Evolutionary conservation across 306 rosid genomes (phyloP).

Genomic region (Prunus kanzakura): DNA sequence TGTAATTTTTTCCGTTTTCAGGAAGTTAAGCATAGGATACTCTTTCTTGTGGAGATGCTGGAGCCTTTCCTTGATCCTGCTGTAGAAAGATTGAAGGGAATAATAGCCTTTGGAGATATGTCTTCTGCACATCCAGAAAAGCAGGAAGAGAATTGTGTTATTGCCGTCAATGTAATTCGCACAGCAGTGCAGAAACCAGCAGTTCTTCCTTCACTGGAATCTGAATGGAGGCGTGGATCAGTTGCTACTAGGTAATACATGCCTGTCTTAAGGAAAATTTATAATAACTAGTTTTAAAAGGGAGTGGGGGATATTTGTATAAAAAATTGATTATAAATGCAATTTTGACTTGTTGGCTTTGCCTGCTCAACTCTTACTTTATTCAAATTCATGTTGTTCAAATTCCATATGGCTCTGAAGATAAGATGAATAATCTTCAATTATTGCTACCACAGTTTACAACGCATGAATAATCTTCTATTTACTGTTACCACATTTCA

Average conservation of each 20-base stretch:
- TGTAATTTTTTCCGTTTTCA: slow-evolving; percentile 26
- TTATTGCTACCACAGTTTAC: not conserved
- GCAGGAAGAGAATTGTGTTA: slow-evolving; percentile 59
- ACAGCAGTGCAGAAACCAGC: slow-evolving; percentile 77
- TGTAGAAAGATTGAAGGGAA: slow-evolving; percentile 60
- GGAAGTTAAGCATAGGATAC: slow-evolving; percentile 85
- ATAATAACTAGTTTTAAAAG: not conserved
- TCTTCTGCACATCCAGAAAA: slow-evolving; percentile 65
- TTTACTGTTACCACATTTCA: not conserved
- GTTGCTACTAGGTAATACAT: slow-evolving; percentile 78
- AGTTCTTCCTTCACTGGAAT: slow-evolving; percentile 84
- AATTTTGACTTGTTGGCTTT: not conserved
- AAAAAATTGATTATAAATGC: not conserved
- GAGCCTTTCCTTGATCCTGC: slow-evolving; percentile 95
- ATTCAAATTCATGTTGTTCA: not conserved
- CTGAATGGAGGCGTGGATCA: slow-evolving; percentile 88
- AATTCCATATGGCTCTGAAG: not conserved
- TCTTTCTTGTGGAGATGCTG: slow-evolving; percentile 91
- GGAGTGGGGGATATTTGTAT: not conserved
- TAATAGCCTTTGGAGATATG: slow-evolving; percentile 74
- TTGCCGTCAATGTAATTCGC: slow-evolving; percentile 72
- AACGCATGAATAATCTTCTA: not conserved
- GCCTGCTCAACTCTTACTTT: not conserved
- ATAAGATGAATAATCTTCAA: not conserved
- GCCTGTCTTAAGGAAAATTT: not conserved